Evolutionary conservation across 2,329 filamentous ascomycete species (phyloP), one percentile per base, ranked within the genome.

Genomic region (Sclerotinia borealis): DNA sequence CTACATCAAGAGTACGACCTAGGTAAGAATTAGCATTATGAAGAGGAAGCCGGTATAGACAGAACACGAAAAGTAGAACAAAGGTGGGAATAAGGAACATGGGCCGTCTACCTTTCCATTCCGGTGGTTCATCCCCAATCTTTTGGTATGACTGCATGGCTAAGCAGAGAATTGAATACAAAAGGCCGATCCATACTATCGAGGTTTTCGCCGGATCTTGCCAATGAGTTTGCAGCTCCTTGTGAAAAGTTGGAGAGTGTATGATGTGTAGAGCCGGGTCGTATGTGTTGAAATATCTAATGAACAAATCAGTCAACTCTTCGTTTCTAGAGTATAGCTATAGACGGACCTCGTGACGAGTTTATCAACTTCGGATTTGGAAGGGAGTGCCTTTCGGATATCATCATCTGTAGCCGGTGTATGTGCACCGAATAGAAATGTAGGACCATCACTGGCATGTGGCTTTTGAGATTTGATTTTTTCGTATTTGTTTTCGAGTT

Each of bases 231-330:
- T 80, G 79, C 6, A 91, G 79, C 75, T 90, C 84, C 71, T 88
- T 85, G 72, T 93, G 87, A 71, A 97, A 97, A 0, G 91, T 93
- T 13, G 92, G 93, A 0, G 87, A 87, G 72, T 96, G 91, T 58
- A 95, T 84, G 68, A 95, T 86, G 72, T 85, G 87, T 74, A 87
- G 85, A n/a, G 84, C 82, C 45, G 84, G 85, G 67, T 88, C 85
- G 76, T 86, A 82, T 0, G 90, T 93, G 74, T 93, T 93, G 79
- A 98, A 97, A 74, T 96, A 99, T 65, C 93, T 86, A 9, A 36
- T 29, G 25, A 31, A 31, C 6, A 11, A 11, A 15, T 62, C 29
- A 62, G 59, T 58, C 13, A 36, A 4, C 2, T 13, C 2, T 34
- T 25, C 17, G 17, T 55, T 27, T 37, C 11, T 15, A 7, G n/a